phyloP scores from a whole-genome alignment of 2,329 filamentous ascomycete genomes.

The Xylariaceae sp. region DNA sequence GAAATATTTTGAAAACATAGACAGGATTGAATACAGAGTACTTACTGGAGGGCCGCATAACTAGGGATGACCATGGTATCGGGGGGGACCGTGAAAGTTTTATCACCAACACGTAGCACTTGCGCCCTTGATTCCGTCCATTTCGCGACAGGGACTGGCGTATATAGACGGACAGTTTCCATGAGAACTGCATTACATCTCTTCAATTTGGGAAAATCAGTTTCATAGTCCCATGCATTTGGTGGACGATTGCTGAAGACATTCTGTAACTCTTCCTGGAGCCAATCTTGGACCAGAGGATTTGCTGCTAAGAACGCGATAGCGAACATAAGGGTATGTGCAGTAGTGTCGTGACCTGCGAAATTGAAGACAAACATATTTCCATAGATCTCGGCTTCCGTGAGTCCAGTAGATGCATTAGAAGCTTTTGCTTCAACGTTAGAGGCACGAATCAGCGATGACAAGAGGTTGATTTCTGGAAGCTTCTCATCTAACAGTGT shows the following conservation, averaged over 20 bases:
- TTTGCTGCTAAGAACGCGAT: constrained; percentile 28
- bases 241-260: background rate
- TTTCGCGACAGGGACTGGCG: constrained; percentile 9
- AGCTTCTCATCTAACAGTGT: too few species aligned
- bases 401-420: background rate
- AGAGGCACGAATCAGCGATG: constrained; percentile 1
- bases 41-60: constrained; percentile 8
- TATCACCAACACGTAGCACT: background rate
- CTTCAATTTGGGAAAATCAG: background rate
- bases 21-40: too few species aligned
- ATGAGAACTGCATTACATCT: constrained; percentile 9
- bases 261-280: background rate
- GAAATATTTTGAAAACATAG: too few species aligned
- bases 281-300: constrained; percentile 23
- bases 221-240: constrained; percentile 4
- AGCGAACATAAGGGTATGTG: constrained; percentile 30
- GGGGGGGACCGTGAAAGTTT: background rate
- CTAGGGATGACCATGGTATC: constrained; percentile 9
- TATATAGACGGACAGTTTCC: constrained; percentile 18
- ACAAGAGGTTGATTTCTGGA: background rate
- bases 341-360: constrained; percentile 39
- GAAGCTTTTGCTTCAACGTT: too few species aligned
- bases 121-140: background rate
- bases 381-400: constrained; percentile 30
- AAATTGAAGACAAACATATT: constrained; percentile 41